Percentiles rank a stretch among this genome's conserved stretches.
Evolutionary conservation across 371 early-diverging fungal species (phyloP).

Genomic region (Saksenaea oblongispora): DNA sequence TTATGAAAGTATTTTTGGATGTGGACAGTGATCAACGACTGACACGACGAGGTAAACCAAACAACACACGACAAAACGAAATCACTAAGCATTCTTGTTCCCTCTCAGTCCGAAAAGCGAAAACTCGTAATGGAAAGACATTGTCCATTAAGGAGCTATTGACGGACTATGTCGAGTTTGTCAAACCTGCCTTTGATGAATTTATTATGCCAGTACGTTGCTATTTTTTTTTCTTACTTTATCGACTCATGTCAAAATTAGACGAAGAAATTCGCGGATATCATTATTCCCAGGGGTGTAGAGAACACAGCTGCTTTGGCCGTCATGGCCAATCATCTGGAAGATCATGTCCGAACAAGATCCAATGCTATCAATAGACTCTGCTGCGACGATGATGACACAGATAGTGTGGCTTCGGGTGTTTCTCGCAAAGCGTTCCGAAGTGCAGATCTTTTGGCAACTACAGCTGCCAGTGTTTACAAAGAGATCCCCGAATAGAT

Average conservation of each 20-base stretch:
- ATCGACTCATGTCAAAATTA: conserved; percentile 16
- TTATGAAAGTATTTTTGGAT: conserved; percentile 68
- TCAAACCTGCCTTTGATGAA: conserved; percentile 87
- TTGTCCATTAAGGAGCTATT: conserved; percentile 58
- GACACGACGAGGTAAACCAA: conserved; percentile 41
- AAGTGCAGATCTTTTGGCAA: conserved; percentile 27
- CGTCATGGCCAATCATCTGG: conserved; percentile 66
- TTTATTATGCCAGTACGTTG: conserved; percentile 73
- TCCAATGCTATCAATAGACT: background rate
- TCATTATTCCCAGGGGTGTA: conserved; percentile 84
- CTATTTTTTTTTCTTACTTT: background rate
- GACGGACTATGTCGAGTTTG: conserved; percentile 70
- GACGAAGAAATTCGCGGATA: conserved; percentile 84
- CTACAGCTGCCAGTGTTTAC: conserved; percentile 31
- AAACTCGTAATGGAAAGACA: conserved; percentile 28
- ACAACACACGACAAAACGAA: background rate
- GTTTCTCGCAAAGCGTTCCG: conserved; percentile 16
- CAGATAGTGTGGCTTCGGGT: background rate
- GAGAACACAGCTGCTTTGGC: conserved; percentile 77
- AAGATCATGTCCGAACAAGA: conserved; percentile 48
- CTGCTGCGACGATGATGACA: background rate
- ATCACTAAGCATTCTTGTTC: background rate
- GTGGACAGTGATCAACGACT: conserved; percentile 69
- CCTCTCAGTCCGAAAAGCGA: conserved; percentile 25
- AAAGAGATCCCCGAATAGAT: conserved; percentile 43